Evolutionary conservation across 768 basidiomycete genomes (phyloP).

Genomic region (Podaxis pistillaris): DNA sequence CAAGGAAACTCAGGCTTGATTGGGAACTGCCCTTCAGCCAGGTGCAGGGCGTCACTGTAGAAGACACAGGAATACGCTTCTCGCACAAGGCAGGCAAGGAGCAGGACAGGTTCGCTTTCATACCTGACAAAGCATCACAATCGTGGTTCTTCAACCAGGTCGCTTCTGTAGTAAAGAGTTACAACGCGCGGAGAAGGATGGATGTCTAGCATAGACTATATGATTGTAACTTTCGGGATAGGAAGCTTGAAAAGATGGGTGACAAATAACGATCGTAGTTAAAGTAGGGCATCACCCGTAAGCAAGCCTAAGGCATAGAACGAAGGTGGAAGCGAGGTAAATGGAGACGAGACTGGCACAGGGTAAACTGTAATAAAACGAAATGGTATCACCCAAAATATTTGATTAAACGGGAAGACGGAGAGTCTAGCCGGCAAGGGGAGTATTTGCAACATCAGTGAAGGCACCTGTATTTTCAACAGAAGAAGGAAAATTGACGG

Average conservation of each 20-base stretch:
- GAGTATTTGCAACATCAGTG: conserved; percentile 6
- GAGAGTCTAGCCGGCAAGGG: not conserved
- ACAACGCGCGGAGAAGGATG: conserved; percentile 74
- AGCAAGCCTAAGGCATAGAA: conserved; percentile 5
- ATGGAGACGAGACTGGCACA: conserved; percentile 8
- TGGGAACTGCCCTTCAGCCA: conserved; percentile 92
- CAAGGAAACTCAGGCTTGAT: conserved; percentile 77
- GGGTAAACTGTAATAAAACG: conserved; percentile 7
- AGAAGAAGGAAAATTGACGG: not conserved
- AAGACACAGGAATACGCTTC: conserved; percentile 89
- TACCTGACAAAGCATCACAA: conserved; percentile 72
- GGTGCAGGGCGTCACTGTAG: conserved; percentile 84
- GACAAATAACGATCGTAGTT: conserved; percentile 16
- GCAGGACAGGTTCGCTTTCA: conserved; percentile 72
- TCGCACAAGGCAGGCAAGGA: conserved; percentile 76
- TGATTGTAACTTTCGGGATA: not conserved
- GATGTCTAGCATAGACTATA: conserved; percentile 34
- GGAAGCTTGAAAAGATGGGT: conserved; percentile 12
- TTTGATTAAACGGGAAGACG: conserved; percentile 6
- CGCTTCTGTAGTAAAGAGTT: conserved; percentile 71
- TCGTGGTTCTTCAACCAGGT: conserved; percentile 82
- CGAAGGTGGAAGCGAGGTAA: conserved; percentile 16
- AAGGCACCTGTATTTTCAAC: not conserved
- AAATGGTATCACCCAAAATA: conserved; percentile 11
- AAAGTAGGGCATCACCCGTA: conserved; percentile 16